Base-by-base conservation (phyloP, 1,284 basidiomycete genomes). In the Ustilago cynodontis region DNA sequence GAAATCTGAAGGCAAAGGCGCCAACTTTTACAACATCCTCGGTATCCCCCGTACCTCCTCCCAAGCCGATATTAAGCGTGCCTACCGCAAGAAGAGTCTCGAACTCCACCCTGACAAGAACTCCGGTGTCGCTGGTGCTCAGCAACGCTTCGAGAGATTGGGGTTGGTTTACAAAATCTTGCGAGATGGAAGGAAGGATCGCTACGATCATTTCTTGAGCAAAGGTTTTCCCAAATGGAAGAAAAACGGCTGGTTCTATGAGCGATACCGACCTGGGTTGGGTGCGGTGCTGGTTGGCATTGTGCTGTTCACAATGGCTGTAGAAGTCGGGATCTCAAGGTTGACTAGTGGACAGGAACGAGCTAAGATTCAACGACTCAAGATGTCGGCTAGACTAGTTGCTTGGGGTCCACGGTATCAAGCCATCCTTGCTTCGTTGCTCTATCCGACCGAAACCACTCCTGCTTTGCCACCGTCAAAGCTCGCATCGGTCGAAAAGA, bases 81-180 rank as follows among this genome's bases (percentile, higher is more conserved):
- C 83, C 14, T 86, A 85, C 59, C 74, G 83, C 3, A 80, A 83
- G 39, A 80, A 78, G 53, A 77, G 72, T 31, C 63, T 83, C 20
- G 81, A 84, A 58, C 69, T 84, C 51, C 84, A 86, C 47, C 84
- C 84, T 24, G 84, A 86, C 66, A 83, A 83, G 53, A 83, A 84
- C 56, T 54, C 65, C 2, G 77, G 74, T n/a, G 54, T 71, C 0
- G 50, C 70, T 1, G 61, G 73, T 11, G 80, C 80, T 9, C 69
- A 79, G 53, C 77, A 83, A 56, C 70, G 80, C 20, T 86, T 86
- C 59, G 84, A 85, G 58, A 75, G 75, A 0, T 67, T 86, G 1
- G 84, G 84, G 1, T 60, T 84, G 28, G 77, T 86, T 47, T 83
- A 82, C 71, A 82, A 82, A 65, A 84, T 86, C 59, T 59, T 86